Base-by-base conservation (phyloP, 768 basidiomycete species). In the Tephrocybe sp. region DNA sequence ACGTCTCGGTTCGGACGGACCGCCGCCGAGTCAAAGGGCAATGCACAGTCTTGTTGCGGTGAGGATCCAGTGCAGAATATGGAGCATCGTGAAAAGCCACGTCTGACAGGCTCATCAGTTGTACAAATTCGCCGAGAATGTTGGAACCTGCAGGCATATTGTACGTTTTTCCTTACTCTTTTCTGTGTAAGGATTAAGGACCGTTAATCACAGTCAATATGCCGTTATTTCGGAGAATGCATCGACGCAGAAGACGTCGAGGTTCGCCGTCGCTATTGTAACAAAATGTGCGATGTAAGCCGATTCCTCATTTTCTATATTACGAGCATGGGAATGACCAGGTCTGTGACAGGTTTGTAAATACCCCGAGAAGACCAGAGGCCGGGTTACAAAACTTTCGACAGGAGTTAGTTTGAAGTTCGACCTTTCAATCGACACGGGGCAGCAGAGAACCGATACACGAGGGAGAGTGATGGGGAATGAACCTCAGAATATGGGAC, bases 211-310 rank as follows among this genome's bases (percentile, higher is more conserved):
- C n/a, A 92, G 87, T 72, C 77, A 1, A 84, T 92, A 50, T 92
- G 91, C 60, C 81, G 80, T 38, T 90, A 89, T 62, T 92, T 93
- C 55, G 91, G 87, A 1, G 91, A 92, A 65, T 53, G 58, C 0
- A 78, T 90, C 30, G 75, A 87, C 53, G 58, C 67, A 6, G 64
- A 60, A 9, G 74, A 86, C 54, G 56, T 69, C 8, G 71, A 69
- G 6, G 50, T 72, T 9, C 63, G 77, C 44, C 74, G 73, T 47
- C 59, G 60, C 4, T 82, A 87, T 56, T 93, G 91, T 57, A 66
- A 85, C 44, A 71, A 74, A 39, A 92, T 91, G 88, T 93, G 91
- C 58, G 91, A 93, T 62, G 90, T 90, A 59, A 21, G 83, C 58
- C 16, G 25, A 32, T n/a, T 1, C 9, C 5, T n/a, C n/a, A 35